phyloP scores from a whole-genome alignment of 1,284 basidiomycete genomes.

The Ceratobasidium sp. region DNA sequence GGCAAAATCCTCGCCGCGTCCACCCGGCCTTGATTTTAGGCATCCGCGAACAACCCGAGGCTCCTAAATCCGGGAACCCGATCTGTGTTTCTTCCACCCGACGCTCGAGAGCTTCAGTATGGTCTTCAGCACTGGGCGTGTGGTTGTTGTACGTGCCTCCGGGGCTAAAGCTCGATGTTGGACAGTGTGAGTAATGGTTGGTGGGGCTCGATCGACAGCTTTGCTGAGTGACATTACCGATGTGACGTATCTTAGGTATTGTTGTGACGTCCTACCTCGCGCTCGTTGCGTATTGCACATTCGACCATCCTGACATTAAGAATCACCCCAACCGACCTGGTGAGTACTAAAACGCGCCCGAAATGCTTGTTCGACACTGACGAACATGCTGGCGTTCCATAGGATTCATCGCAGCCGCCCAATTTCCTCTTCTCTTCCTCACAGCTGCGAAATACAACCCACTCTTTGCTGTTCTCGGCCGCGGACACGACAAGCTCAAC shows the following conservation, averaged over 20 bases:
- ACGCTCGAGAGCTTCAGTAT: conserved; percentile 6
- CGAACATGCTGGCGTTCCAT: conserved; percentile 52
- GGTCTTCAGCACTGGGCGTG: conserved; percentile 6
- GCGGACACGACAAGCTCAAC: conserved; percentile 82
- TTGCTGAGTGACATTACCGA: conserved; percentile 15
- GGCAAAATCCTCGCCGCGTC: conserved; percentile 45
- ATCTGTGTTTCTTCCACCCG: neutral
- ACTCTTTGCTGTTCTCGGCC: conserved; percentile 72
- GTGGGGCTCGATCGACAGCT: too few species aligned
- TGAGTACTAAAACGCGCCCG: too few species aligned
- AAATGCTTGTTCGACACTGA: too few species aligned
- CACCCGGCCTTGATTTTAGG: conserved; percentile 43
- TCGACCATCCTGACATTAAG: conserved; percentile 62
- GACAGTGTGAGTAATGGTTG: conserved; percentile 12
- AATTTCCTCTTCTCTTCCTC: conserved; percentile 82
- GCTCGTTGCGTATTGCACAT: conserved; percentile 62
- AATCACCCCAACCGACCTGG: conserved; percentile 75
- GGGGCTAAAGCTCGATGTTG: conserved; percentile 26
- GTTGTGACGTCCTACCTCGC: conserved; percentile 44
- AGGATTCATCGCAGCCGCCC: conserved; percentile 78
- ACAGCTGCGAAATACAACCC: conserved; percentile 81
- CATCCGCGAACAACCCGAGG: conserved; percentile 12
- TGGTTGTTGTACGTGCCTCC: conserved; percentile 42
- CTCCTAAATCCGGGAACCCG: conserved; percentile 11
- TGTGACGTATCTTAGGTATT: conserved; percentile 27